A percentile compares a stretch with the other conserved stretches of the same genome.
These are phyloP conservation scores for Zygnema cylindricum DNA, from an alignment of 139 green algal genomes.

Conservation along the genomic window DNA sequence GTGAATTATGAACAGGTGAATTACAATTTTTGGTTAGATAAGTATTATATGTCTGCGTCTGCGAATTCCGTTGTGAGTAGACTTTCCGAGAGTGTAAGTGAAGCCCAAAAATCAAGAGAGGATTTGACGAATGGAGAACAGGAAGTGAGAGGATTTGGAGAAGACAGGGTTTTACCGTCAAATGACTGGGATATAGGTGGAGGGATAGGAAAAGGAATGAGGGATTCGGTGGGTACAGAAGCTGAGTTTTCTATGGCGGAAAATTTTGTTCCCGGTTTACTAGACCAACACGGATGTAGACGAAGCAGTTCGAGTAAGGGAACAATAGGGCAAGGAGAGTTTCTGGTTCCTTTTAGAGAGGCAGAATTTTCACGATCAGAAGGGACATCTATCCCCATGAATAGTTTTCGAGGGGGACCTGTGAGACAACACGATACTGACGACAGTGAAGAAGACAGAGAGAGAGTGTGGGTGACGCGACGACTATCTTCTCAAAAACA, in stretches of 20 bases:
- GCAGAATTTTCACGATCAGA: background rate
- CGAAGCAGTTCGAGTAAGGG: background rate
- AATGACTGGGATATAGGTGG: too few relatives aligned
- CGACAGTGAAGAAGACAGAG: background rate
- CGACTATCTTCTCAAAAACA: background rate
- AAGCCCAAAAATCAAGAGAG: background rate
- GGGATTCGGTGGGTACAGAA: background rate
- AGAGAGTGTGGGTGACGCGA: background rate
- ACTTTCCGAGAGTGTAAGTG: background rate
- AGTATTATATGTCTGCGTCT: constrained; percentile 40
- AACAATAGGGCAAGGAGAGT: background rate
- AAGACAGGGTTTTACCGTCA: too few relatives aligned
- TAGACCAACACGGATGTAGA: background rate
- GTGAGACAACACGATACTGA: background rate
- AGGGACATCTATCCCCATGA: too few relatives aligned
- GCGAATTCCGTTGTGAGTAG: background rate
- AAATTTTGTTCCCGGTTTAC: background rate
- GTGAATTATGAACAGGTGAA: constrained; percentile 48
- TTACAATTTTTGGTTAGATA: constrained; percentile 36
- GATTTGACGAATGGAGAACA: background rate
- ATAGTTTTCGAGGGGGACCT: background rate
- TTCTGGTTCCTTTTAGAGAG: background rate
- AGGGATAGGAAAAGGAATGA: background rate
- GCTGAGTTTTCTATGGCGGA: background rate
- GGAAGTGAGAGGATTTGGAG: background rate